Evolutionary conservation across 2,329 filamentous ascomycete species (phyloP), one percentile per base, ranked within the genome.

Genomic region (Diaporthe ampelina): DNA sequence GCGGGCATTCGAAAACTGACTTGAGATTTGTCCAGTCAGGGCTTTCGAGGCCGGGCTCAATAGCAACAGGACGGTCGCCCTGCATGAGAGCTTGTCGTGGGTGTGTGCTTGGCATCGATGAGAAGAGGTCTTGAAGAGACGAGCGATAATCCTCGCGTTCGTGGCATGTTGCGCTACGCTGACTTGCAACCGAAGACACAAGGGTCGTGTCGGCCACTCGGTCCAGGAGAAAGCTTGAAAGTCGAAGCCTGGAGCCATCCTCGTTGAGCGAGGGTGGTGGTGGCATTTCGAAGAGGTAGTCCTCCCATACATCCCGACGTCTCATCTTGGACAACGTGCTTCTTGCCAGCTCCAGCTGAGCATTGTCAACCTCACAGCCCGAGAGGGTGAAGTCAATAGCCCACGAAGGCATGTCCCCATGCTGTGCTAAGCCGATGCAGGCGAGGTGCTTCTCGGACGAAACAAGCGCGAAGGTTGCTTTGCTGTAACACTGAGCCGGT

Each of bases 321-420:
- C 63, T 52, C 63, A 67, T 67, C 32, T 40, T 67, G 29, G 63
- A 52, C 63, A 67, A 26, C 1, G 63, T 67, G 13, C 29, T n/a
- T 11, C 45, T 52, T 26, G 63, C 63, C n/a, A 67, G 17, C 3
- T 67, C 63, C 21, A 67, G 29, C 45, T 67, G 63, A 7, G 63
- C 63, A n/a, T 67, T 37, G 45, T 67, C 45, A 10, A 67, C 63
- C 3, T 67, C 63, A 21, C 63, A 67, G 21, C 63, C 63, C 15
- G 63, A 67, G 32, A 67, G 63, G 13, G 63, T 67, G 17, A 67
- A 67, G 32, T 67, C 63, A 7, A 67, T 52, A 21, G 45, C 21
- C 63, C 63, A 67, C 24, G 63, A 67, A 19, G 63, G 63, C 15
- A 67, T 67, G 63, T 67, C 63, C 19, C 63, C 63, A n/a, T 67